Base-by-base conservation (phyloP, 2,329 filamentous ascomycete genomes). In the Cladosporium sp. region DNA sequence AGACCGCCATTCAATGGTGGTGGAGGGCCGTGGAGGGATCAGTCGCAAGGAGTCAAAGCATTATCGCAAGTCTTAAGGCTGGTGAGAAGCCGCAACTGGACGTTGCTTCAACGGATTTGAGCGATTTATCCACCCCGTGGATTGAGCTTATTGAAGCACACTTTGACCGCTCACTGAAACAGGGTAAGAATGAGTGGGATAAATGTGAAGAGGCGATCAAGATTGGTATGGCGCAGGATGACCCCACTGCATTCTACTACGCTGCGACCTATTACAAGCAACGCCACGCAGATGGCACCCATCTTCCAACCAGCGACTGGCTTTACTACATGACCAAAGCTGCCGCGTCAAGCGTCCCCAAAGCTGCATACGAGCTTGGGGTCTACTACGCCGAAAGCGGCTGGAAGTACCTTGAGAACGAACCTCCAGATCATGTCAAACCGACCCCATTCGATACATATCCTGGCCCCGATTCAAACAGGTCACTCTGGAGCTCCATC, bases 321-420 rank as follows among this genome's bases (percentile, higher is more conserved):
- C 58, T 75, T 7, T 66, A 66, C 50, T 67, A 69, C 53, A 69
- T 69, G 46, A 73, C 62, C 29, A 75, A 74, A 62, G 72, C 72
- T 2, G 73, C 72, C 3, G 65, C 67, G 9, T 67, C 67, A 5
- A 66, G 68, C 1, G 65, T 72, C 43, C 50, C 58, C 6, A 63
- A 65, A 47, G 70, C 72, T 7, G 66, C 64, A 22, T 62, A 66
- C 30, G 52, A 64, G 9, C 58, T 76, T 8, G 71, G 59, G 2
- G 52, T 59, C 15, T 75, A 70, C 57, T 74, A 75, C 52, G 56
- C 58, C 11, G 51, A 59, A 33, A 59, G 53, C 33, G 55, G 55
- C 13, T 64, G 62, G 64, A 58, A 57, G 22, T 66, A 65, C 41
- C 55, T 66, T 15, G 61, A 65, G 15, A 61, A 66, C 38, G 62